Conservation (phyloP, 2,329 filamentous ascomycete genomes). For the Diaporthe aspalathi region DNA sequence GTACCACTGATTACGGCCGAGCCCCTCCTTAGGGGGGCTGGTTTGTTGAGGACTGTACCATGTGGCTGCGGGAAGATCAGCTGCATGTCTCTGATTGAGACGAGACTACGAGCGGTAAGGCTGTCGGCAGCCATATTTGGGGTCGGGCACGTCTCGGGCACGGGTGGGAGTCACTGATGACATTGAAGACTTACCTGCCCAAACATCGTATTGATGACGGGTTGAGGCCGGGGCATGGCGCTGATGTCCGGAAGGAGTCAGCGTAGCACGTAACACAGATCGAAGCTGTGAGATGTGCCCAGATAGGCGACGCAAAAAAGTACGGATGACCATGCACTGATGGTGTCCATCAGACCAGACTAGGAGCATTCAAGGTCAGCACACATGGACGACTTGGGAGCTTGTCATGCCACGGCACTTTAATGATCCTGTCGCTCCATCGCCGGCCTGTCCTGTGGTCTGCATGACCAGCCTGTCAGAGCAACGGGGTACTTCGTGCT, state of each 20-base stretch:
- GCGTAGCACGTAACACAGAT: background rate
- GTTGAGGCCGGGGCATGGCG: background rate
- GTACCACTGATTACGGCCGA: too few relatives aligned
- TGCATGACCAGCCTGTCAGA: background rate
- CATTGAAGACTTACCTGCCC: background rate
- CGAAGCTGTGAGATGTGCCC: background rate
- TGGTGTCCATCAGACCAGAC: background rate
- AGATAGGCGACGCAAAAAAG: background rate
- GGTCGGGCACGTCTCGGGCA: background rate
- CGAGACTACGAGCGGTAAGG: background rate
- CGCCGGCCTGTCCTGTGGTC: background rate
- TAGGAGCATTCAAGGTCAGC: background rate
- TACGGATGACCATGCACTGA: too few relatives aligned
- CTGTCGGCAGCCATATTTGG: background rate
- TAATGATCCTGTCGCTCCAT: background rate
- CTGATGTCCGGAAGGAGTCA: background rate
- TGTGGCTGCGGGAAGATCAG: background rate
- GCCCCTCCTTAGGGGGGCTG: too few relatives aligned
- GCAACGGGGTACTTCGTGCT: background rate
- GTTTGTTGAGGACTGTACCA: too few relatives aligned
- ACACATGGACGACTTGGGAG: background rate
- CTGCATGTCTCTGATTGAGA: slow-evolving; percentile 5
- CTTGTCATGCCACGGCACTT: background rate
- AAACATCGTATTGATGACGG: background rate
- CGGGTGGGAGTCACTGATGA: background rate